Conservation (phyloP, 2,329 filamentous ascomycete species). For the Raffaelea arxii region DNA sequence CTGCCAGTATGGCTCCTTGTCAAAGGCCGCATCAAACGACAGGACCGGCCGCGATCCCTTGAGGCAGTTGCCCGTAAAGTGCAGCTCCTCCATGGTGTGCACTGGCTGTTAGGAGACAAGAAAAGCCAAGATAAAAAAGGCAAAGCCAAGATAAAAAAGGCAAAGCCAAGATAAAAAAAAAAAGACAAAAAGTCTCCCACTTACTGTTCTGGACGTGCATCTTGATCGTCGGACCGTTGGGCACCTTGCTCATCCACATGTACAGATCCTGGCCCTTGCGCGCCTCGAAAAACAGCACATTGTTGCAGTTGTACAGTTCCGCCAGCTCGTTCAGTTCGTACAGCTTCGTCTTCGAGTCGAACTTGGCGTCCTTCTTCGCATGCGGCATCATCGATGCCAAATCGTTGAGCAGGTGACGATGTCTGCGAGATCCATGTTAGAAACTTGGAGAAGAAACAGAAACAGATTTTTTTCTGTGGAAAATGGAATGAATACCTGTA, state of each 20-base stretch:
- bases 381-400: constrained; percentile 83
- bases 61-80: constrained; percentile 93
- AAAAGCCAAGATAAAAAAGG: not conserved
- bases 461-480: no score
- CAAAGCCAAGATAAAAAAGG: not conserved
- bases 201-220: constrained; percentile 69
- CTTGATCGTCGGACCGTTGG: constrained; percentile 56
- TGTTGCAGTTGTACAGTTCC: constrained; percentile 78
- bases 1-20: constrained; percentile 66
- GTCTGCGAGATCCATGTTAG: no score
- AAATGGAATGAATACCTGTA: constrained; percentile 41
- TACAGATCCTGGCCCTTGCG: constrained; percentile 92
- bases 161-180: not conserved
- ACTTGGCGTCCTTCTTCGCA: constrained; percentile 87
- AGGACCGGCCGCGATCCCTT: constrained; percentile 88
- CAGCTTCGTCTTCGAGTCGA: constrained; percentile 89
- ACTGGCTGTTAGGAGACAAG: constrained; percentile 34
- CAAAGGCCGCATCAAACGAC: constrained; percentile 84
- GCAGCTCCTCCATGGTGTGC: constrained; percentile 93
- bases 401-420: constrained; percentile 88
- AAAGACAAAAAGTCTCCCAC: constrained; percentile 13
- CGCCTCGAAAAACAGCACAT: constrained; percentile 89
- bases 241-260: constrained; percentile 84
- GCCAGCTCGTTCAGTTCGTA: constrained; percentile 67
- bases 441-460: no score